Evolutionary conservation across 2,329 filamentous ascomycete species (phyloP), one percentile per base, ranked within the genome.

Genomic region (Epichloe gansuensis): DNA sequence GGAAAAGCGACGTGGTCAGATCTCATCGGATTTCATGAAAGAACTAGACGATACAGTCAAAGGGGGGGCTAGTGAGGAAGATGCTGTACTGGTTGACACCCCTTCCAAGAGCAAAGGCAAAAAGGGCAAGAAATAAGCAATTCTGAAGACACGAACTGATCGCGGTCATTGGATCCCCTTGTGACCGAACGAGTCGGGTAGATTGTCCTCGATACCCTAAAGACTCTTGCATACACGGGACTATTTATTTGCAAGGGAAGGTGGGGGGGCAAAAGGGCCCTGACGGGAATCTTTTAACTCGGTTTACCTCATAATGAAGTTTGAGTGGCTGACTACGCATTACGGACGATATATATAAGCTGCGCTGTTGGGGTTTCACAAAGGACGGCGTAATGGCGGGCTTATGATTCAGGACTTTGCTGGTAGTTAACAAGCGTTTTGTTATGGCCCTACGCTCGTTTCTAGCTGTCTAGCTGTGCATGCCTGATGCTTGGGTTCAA

Each of bases 1-100:
- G 93, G 87, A 89, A 66, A 87, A 87, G 74, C 86, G 85, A 64
- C 80, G 82, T 60, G 77, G 80, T 45, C 77, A 76, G 56, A 89
- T 94, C 58, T 77, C 85, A 66, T 75, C 79, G 50, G 84, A 83
- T 13, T 89, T 93, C 61, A 84, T 94, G 79, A 88, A 86, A 69
- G 89, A 96, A 72, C 74, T 95, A 47, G 85, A 90, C 51, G 77
- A 78, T 27, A 80, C 71, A 13, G 66, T 66, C 55, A 66, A 61
- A 57, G 50, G 45, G 9, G 66, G 55, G 56, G 55, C 59, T 23
- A 67, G 63, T 46, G 67, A 68, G 53, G 68, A 71, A 36, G 68
- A 71, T 64, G 80, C 81, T 17, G 86, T 95, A 25, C 71, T 94
- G 56, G 87, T 95, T 47, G 87, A 93, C 61, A 68, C 68, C 7